Base-by-base conservation (phyloP, 345 rosid species). In the Stellera chamaejasme region DNA sequence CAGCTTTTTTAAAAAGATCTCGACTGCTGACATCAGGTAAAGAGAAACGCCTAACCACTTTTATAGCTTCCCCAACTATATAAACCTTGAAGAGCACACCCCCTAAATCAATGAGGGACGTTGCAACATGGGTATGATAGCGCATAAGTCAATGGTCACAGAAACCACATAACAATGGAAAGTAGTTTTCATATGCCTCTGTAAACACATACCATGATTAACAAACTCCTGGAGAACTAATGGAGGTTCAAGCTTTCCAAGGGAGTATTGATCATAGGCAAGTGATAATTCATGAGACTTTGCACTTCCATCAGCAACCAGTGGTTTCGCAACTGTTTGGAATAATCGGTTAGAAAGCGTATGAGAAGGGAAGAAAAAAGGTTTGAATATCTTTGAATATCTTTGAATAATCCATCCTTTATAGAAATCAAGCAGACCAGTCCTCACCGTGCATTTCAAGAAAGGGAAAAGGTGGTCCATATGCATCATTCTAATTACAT, bases 181-280 rank as follows among this genome's bases (percentile, higher is more conserved):
- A 13, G 41, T 43, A 28, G 26, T 45, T 15, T 3, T n/a, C 36
- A 66, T 32, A 36, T 51, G 39, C 49, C 64, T 39, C 25, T 43
- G 15, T 32, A 32, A 32, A 32, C 8, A 32, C 63, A 61, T 78
- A 85, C 96, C 96, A 66, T 88, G 90, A 71, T 88, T 88, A 64
- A 88, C 87, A 62, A 88, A 88, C 71, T 85, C 96, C 72, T 85
- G 96, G 51, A 88, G 88, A 55, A 88, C 90, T 48, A 85, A 82
- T 0, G 88, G 96, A 53, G 93, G 88, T 73, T 88, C 93, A 48
- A 88, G 88, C 65, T 81, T 83, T 61, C 56, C 65, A 43, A 86
- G 90, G 14, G 87, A 79, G 54, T 45, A 71, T 23, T 77, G 80
- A 60, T 83, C 87, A 62, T 77, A 86, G 39, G 90, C 90, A 50